Conservation (phyloP, 2,329 filamentous ascomycete genomes). For the Fusarium poae region DNA sequence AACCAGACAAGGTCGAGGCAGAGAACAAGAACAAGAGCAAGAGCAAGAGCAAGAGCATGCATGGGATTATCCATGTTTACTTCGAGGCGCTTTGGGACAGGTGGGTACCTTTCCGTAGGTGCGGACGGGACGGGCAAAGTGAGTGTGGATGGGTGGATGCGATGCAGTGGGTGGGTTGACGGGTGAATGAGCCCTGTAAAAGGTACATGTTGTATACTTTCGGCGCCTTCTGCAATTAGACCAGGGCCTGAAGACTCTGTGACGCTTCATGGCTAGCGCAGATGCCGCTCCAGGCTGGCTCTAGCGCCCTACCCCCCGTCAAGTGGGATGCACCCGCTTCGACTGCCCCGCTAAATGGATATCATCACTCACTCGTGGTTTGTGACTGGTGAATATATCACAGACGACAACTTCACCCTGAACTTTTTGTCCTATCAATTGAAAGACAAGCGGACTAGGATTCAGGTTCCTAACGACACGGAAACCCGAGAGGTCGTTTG, state of each 20-base stretch:
- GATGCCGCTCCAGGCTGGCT: constrained; percentile 14
- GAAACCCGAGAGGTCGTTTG: constrained; percentile 16
- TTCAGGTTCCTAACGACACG: constrained; percentile 29
- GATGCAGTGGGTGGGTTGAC: constrained; percentile 1
- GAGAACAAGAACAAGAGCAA: constrained; percentile 25
- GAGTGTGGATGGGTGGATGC: constrained; percentile 5
- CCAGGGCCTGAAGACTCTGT: constrained; percentile 20
- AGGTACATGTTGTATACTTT: constrained; percentile 42
- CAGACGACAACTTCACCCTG: constrained; percentile 16
- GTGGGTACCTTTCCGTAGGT: constrained; percentile 19
- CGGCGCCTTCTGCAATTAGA: constrained; percentile 5
- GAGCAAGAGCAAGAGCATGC: constrained; percentile 14
- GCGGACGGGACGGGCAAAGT: constrained; percentile 39
- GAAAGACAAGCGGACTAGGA: constrained; percentile 28
- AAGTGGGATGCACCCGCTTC: constrained; percentile 22
- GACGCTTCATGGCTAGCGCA: constrained; percentile 32
- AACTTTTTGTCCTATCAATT: constrained; percentile 37
- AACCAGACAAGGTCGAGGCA: constrained; percentile 27
- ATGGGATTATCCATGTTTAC: constrained; percentile 42
- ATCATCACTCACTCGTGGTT: constrained; percentile 36
- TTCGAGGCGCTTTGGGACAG: constrained; percentile 46
- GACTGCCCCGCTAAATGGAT: constrained; percentile 6
- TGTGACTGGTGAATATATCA: constrained; percentile 37
- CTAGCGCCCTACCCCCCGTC: constrained; percentile 23
- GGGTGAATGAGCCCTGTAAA: constrained; percentile 12